A percentile compares a stretch with the other conserved stretches of the same genome.
phyloP scores from a whole-genome alignment of 495 filamentous ascomycete genomes.

The Neurospora sp. region DNA sequence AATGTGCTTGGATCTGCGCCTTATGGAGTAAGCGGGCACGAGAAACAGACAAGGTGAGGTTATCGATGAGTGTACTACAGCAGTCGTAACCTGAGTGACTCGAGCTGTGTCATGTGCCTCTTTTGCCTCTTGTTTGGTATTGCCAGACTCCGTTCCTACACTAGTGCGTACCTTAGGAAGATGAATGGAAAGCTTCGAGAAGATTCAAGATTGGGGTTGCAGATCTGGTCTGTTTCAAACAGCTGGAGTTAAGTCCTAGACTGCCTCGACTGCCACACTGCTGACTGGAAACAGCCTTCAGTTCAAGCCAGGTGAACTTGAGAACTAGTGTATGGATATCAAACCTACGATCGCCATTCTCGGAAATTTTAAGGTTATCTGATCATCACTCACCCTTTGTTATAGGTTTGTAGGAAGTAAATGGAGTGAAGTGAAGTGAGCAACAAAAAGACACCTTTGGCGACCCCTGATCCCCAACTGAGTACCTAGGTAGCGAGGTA shows the following conservation, averaged over 20 bases:
- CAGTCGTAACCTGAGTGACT: background rate
- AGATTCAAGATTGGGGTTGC: background rate
- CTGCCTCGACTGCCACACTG: background rate
- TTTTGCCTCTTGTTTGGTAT: background rate
- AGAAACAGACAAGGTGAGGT: too few relatives aligned
- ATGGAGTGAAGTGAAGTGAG: background rate
- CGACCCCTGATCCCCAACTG: background rate
- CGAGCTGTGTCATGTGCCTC: background rate
- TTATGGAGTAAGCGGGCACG: too few relatives aligned
- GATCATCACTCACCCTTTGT: background rate
- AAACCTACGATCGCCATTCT: background rate
- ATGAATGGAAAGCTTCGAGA: background rate
- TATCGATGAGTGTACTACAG: background rate
- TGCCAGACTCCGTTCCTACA: background rate
- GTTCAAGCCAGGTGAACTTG: background rate
- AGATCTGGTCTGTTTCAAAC: background rate
- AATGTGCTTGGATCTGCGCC: too few relatives aligned
- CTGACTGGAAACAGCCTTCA: background rate
- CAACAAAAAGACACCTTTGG: background rate
- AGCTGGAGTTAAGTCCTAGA: too few relatives aligned
- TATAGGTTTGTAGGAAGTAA: background rate
- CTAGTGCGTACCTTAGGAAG: background rate
- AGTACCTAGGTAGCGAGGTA: too few relatives aligned
- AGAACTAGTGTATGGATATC: background rate
- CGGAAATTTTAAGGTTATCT: background rate